phyloP scores from a whole-genome alignment of 2,329 filamentous ascomycete species.

The Orbilia javanica region DNA sequence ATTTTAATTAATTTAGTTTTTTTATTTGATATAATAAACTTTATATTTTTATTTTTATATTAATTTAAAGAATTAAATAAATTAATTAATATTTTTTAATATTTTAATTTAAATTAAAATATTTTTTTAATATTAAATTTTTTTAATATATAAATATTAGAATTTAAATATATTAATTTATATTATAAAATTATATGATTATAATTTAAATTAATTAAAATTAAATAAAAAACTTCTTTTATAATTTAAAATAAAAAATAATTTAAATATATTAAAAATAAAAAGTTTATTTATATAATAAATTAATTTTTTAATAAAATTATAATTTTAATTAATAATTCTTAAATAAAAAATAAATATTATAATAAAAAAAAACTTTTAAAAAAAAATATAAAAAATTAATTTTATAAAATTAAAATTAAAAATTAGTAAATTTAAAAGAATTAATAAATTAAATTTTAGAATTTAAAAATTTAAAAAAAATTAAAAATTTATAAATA shows the following conservation, averaged over 20 bases:
- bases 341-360: too few relatives aligned
- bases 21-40: background rate
- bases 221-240: too few relatives aligned
- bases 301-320: too few relatives aligned
- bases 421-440: too few relatives aligned
- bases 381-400: too few relatives aligned
- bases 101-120: slow-evolving; percentile 2
- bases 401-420: too few relatives aligned
- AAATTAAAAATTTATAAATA: background rate
- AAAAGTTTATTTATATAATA: too few relatives aligned
- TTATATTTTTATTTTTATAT: background rate
- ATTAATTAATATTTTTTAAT: background rate
- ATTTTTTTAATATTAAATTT: background rate
- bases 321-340: too few relatives aligned
- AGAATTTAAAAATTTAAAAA: background rate
- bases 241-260: background rate
- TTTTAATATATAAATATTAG: slow-evolving; percentile 18
- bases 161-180: background rate
- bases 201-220: too few relatives aligned
- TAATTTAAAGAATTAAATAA: background rate
- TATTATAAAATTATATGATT: too few relatives aligned
- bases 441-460: background rate
- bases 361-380: too few relatives aligned
- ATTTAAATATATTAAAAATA: background rate
- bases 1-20: too few relatives aligned